Conservation (phyloP, 352 stramenopile species). For the Peronosclerospora sorghi region DNA sequence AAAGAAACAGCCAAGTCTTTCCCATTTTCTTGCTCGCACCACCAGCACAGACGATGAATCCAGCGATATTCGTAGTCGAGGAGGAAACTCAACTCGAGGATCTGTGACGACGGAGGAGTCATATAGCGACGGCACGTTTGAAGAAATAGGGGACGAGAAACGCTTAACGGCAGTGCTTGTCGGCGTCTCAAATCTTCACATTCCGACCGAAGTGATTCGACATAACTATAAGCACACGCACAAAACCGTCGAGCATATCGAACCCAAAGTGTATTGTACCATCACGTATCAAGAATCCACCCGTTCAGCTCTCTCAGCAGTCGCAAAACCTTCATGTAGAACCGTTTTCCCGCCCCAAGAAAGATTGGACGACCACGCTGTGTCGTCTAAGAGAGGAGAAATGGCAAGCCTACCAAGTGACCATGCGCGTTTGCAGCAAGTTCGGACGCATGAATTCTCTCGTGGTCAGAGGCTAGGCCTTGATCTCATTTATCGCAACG, state of each 20-base stretch:
- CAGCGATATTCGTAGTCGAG: constrained; percentile 7
- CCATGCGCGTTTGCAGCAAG: constrained; percentile 32
- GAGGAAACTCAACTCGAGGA: constrained; percentile 14
- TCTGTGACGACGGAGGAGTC: constrained; percentile 60
- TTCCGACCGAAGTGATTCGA: constrained; percentile 26
- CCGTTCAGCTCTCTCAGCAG: constrained; percentile 52
- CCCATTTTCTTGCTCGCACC: constrained; percentile 8
- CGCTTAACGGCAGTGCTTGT: constrained; percentile 63
- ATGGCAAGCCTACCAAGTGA: constrained; percentile 3
- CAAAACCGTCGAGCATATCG: constrained; percentile 15
- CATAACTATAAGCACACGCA: constrained; percentile 29
- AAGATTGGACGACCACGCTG: constrained; percentile 6
- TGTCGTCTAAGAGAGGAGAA: background rate
- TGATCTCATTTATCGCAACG: constrained; percentile 73
- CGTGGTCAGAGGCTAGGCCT: constrained; percentile 51
- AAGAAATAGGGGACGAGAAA: constrained; percentile 58
- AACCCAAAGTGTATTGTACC: constrained; percentile 75
- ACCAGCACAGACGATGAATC: constrained; percentile 10
- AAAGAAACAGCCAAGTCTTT: constrained; percentile 22
- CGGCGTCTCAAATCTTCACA: constrained; percentile 59
- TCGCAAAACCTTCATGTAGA: constrained; percentile 32
- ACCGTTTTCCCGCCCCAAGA: constrained; percentile 3
- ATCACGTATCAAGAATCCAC: constrained; percentile 72
- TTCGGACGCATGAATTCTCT: constrained; percentile 51
- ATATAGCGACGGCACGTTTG: constrained; percentile 42